These are phyloP conservation scores for Kalmusia sp. DNA, from an alignment of 2,329 filamentous ascomycete genomes.

Conservation along the genomic window DNA sequence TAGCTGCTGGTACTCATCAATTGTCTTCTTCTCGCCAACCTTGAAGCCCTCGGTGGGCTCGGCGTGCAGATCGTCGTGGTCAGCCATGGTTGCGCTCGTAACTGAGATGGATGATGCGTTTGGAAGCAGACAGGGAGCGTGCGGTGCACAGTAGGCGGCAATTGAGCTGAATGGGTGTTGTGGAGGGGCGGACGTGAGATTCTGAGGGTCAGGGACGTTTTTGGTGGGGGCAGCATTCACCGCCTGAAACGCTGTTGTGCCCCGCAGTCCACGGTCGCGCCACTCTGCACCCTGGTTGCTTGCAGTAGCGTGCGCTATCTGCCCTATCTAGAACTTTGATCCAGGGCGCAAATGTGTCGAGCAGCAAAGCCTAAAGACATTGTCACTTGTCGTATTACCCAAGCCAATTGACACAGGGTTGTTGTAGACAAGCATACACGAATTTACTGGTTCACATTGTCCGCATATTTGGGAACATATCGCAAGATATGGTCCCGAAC, in stretches of 20 bases:
- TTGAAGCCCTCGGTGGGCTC: constrained; percentile 96
- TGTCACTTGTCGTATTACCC: too few relatives aligned
- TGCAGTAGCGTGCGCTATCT: constrained; percentile 2
- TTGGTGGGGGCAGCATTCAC: constrained; percentile 18
- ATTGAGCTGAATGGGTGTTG: constrained; percentile 8
- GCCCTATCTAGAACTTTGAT: background rate
- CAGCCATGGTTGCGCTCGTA: constrained; percentile 31
- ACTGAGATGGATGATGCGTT: constrained; percentile 8
- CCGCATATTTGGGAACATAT: too few relatives aligned
- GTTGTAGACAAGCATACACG: too few relatives aligned
- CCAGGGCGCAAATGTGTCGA: background rate
- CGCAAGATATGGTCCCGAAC: too few relatives aligned
- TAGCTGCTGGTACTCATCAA: constrained; percentile 92
- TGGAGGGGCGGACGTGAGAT: constrained; percentile 11
- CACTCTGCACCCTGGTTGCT: background rate
- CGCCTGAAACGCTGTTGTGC: constrained; percentile 10
- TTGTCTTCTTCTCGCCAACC: constrained; percentile 97
- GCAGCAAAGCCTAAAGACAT: background rate
- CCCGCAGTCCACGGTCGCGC: constrained; percentile 4
- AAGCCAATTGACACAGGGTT: too few relatives aligned
- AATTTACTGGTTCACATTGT: too few relatives aligned
- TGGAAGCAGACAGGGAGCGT: constrained; percentile 5
- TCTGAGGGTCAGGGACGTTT: constrained; percentile 2
- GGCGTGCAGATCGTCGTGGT: constrained; percentile 78
- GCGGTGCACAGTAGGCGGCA: too few relatives aligned